Base-by-base conservation (phyloP, 129 eudicot genomes). In the Ambrosia artemisiifolia region DNA sequence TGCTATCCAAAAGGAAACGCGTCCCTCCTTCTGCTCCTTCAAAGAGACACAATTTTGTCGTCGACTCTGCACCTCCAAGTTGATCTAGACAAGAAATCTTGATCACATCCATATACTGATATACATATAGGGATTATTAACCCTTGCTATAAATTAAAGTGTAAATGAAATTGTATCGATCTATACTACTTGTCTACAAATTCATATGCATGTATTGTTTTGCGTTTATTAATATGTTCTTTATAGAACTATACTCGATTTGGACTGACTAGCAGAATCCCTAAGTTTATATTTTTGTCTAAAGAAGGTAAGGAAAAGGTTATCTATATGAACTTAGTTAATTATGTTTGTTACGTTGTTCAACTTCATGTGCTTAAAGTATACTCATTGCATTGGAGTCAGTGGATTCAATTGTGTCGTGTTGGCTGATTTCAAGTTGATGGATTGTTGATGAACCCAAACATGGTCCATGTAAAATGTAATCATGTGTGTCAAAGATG, bases 11-110 rank as follows among this genome's bases (percentile, higher is more conserved):
- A 40, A 71, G 35, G 75, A 71, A 56, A 38, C 75, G 24, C 16
- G 10, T 71, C 50, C 66, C 75, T 55, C 66, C 75, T 56, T 55
- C 75, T 3, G 66, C 75, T 56, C 75, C 75, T 40, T 71, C 75
- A 56, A 71, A 71, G 67, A 71, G 75, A 71, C 75, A 71, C 14
- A 71, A 55, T 20, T 71, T 71, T 55, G 75, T 43, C 43, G 66
- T 71, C 43, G 9, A 18, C 55, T 71, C 28, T 55, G 5, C 56
- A 17, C 75, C 75, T 56, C 67, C 67, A 71, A 56, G 30, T 56
- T 38, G 75, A 71, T 40, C 53, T 55, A 40, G 75, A 71, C 28
- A 32, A 51, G 36, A 36, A 18, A 12, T 11, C 4, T 7, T 69
- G 28, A 48, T 69, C 59, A 32, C 8, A 28, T 63, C 3, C 4